A percentile compares a stretch with the other conserved stretches of the same genome.
Conservation (phyloP, 495 filamentous ascomycete species). For the Glutinoglossum americanum region DNA sequence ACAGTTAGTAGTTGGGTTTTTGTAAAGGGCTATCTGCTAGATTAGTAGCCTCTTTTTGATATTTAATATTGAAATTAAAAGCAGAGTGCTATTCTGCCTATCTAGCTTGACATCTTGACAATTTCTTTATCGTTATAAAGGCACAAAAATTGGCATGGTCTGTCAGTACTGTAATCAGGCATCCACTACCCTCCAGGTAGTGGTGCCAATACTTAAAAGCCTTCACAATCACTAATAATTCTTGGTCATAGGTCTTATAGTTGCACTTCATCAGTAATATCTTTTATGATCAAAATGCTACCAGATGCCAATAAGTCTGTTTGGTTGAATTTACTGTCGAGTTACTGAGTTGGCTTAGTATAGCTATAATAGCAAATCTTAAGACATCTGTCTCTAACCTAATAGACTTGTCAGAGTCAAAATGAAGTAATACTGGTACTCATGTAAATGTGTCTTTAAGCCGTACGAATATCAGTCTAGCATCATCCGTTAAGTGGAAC, state of each 20-base stretch:
- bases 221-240: conserved; percentile 13
- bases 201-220: conserved; percentile 9
- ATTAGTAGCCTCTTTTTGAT: conserved; percentile 6
- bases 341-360: conserved; percentile 5
- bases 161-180: conserved; percentile 4
- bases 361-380: conserved; percentile 6
- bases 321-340: neutral
- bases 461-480: neutral
- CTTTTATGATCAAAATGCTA: conserved; percentile 12
- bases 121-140: conserved; percentile 6
- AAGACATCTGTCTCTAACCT: conserved; percentile 14
- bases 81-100: conserved; percentile 6
- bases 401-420: conserved; percentile 6
- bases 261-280: conserved; percentile 8
- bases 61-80: conserved; percentile 9
- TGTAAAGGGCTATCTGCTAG: conserved; percentile 7
- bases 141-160: conserved; percentile 9
- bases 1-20: conserved; percentile 4
- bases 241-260: conserved; percentile 11
- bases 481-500: neutral
- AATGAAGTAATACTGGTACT: conserved; percentile 8
- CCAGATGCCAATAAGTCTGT: conserved; percentile 2
- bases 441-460: conserved; percentile 4
- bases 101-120: conserved; percentile 4
- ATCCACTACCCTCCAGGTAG: conserved; percentile 6